Evolutionary conservation across 2,329 filamentous ascomycete genomes (phyloP), one percentile per base, ranked within the genome.

Genomic region (Hypoxylon sp.): DNA sequence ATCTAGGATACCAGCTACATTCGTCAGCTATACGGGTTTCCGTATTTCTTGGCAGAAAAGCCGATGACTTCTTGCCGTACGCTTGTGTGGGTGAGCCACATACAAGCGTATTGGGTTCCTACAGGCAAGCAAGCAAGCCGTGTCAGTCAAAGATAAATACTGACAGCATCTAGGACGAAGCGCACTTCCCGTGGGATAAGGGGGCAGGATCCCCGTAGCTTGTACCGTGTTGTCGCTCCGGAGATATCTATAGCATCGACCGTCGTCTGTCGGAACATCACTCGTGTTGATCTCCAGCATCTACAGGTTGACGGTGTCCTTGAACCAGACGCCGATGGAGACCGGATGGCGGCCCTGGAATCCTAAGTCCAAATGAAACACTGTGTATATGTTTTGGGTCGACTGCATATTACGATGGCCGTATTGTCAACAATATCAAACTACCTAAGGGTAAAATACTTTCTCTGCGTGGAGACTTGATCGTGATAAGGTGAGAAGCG

Each of bases 261-360:
- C 53, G 22, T 56, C 53, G 22, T 48, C 44, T 8, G 53, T 48
- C 28, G 19, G 53, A 17, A 39, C 19, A n/a, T 55, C 26, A 43
- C 53, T 56, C 44, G 43, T 56, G 19, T 41, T 28, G 28, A 56
- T 56, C 11, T 48, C 43, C 11, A 48, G 39, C 30, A 4, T n/a
- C 10, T 56, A 30, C 6, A 28, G 53, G 19, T 48, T 56, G 11
- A 19, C n/a, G 11, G 7, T 6, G 13, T 43, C 53, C 53, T 56
- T 56, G 19, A 56, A 56, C 53, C 43, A 56, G 43, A 56, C 34
- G 19, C 53, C 53, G 11, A 56, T 26, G 11, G 49, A 26, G n/a
- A 24, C 17, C 30, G 49, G 49, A 15, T 24, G 49, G 8, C 28
- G 26, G 15, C 49, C 49, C 8, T 52, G 30, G 49, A 11, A 24